Percentiles rank a stretch among this genome's conserved stretches.
phyloP scores from a whole-genome alignment of 225 moss, liverwort and hornwort genomes.

The Bryum argenteum region DNA sequence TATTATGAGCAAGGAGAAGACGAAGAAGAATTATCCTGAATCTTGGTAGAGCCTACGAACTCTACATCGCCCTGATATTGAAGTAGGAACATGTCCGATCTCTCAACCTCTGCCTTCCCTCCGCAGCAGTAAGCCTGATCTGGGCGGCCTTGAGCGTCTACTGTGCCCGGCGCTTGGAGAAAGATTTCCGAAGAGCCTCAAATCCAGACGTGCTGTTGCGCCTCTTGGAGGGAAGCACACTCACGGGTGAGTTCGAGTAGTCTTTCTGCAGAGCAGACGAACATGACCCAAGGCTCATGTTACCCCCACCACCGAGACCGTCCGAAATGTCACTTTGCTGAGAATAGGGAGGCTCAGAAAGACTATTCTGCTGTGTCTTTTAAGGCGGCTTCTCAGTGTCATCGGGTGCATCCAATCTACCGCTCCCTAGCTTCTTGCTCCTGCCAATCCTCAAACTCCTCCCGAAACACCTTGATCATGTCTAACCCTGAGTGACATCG shows the following conservation, averaged over 20 bases:
- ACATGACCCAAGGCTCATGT: conserved; percentile 48
- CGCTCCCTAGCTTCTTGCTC: conserved; percentile 34
- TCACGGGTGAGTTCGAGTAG: conserved; percentile 21
- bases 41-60: too few species aligned
- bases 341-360: too few species aligned
- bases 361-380: conserved; percentile 23
- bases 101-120: too few species aligned
- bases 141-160: conserved; percentile 12
- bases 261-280: conserved; percentile 40
- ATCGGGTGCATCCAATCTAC: conserved; percentile 3
- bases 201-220: conserved; percentile 48
- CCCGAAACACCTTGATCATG: conserved; percentile 53
- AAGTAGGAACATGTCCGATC: conserved; percentile 58
- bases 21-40: too few species aligned
- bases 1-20: too few species aligned
- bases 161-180: conserved; percentile 52
- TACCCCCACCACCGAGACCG: not conserved
- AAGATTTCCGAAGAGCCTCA: conserved; percentile 54
- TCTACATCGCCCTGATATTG: not conserved
- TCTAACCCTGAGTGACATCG: conserved; percentile 38
- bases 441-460: conserved; percentile 44
- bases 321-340: conserved; percentile 6
- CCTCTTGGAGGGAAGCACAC: too few species aligned
- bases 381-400: not conserved
- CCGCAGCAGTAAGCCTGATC: not conserved